Base-by-base conservation (phyloP, 2,329 filamentous ascomycete species). In the Pseudogymnoascus destructans region DNA sequence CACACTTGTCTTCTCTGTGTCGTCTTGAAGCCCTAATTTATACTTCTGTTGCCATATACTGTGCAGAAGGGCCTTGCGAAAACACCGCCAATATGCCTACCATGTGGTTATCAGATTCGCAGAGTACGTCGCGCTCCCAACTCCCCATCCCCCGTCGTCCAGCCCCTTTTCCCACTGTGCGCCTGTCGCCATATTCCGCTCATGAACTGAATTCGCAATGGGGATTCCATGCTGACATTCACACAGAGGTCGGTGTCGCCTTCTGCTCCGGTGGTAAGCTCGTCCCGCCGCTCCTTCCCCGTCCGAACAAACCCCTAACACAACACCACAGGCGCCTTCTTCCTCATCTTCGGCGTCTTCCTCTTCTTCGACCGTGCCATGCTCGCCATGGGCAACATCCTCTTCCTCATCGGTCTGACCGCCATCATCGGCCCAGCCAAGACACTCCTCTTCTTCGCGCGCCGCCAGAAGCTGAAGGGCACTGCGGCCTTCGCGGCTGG, bases 371-470 rank as follows among this genome's bases (percentile, higher is more conserved):
- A 98, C 74, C 84, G 93, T 64, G 89, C 93, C 68, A 91, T 97
- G 89, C 83, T 98, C 59, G 92, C 92, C 65, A 97, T 97, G 93
- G 93, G 93, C 75, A 97, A 97, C 70, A 95, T 98, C 72, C 89
- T 98, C 71, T 97, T 98, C 79, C 82, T 98, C 58, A 89, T 95
- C 75, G 93, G 93, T 71, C 82, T 98, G 23, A 95, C 91, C 27
- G 86, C 97, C 60, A 95, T 97, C 67, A 95, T 98, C 74, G 93
- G 93, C 42, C 81, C 89, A 21, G 81, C 87, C 71, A 96, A 96
- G 71, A 97, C 93, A 0, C 77, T 92, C 63, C 77, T 87, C 70
- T 98, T 98, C 82, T 98, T 98, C 77, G 88, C 90, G 57, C 86
- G 93, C 61, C 85, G 84, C 66, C 89, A 96, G 70, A 98, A 98